Evolutionary conservation across 331 rosid species (phyloP).

Genomic region (Phaseolus coccineus): DNA sequence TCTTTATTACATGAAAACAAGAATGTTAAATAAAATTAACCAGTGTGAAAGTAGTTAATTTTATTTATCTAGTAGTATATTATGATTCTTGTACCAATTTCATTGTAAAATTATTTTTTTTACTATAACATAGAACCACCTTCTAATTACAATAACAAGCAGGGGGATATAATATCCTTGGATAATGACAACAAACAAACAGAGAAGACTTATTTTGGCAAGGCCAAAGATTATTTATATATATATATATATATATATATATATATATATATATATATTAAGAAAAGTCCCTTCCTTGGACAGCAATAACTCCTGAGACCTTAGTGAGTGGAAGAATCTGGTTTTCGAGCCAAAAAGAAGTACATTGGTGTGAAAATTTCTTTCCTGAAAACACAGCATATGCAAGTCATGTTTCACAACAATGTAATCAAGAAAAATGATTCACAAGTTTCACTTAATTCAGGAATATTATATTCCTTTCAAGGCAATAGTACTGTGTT

Average conservation of each 20-base stretch:
- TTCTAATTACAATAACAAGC: too few relatives aligned
- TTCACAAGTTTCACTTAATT: neutral
- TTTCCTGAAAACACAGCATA: conserved; percentile 42
- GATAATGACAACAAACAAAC: conserved; percentile 5
- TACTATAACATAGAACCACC: too few relatives aligned
- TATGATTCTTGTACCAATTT: too few relatives aligned
- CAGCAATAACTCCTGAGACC: too few relatives aligned
- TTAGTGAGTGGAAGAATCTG: neutral
- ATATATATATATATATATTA: too few relatives aligned
- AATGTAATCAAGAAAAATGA: neutral
- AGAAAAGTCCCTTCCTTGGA: too few relatives aligned
- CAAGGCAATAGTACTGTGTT: neutral
- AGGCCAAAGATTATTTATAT: neutral
- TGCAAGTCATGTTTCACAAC: neutral
- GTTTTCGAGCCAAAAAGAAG: conserved; percentile 58
- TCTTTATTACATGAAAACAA: too few relatives aligned
- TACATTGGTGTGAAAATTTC: conserved; percentile 60
- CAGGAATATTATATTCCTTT: neutral
- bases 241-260: too few relatives aligned
- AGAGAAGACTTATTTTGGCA: neutral
- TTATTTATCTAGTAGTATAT: too few relatives aligned
- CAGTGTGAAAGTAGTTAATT: too few relatives aligned
- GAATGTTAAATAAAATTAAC: too few relatives aligned
- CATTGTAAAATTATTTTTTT: too few relatives aligned
- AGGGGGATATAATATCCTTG: conserved; percentile 5